Evolutionary conservation across 2,329 filamentous ascomycete genomes (phyloP), one percentile per base, ranked within the genome.

Genomic region (Didymella glomerata): DNA sequence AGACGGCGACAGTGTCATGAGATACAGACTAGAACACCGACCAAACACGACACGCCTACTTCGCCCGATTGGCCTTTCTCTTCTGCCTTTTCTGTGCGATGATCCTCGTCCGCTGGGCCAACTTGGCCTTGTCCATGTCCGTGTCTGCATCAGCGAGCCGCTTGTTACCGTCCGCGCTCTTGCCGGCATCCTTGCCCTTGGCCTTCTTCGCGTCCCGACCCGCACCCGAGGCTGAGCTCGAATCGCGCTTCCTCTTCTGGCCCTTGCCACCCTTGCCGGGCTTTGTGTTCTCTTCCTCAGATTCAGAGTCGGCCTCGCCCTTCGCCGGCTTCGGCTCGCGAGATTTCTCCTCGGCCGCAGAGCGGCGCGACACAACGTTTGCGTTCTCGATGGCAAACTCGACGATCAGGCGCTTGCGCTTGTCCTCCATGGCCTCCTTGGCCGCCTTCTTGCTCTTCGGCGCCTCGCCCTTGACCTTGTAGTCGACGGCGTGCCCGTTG

Each of bases 301-400:
- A 50, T 3, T 53, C 56, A 20, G 48, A 34, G 4, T 63, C 60
- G 55, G 57, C 60, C 52, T 64, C 55, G 25, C 64, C 49, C 63
- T 64, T 63, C 45, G 67, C 60, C 42, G 70, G 64, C 6, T 80
- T 80, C 41, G 80, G 77, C 61, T 82, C 77, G 41, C 82, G 77
- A 4, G 83, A 80, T 64, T 86, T 86, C 50, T 79, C 77, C 73
- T 92, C 89, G 48, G 81, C 81, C 61, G 88, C 86, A 61, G 83
- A 86, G 54, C 96, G 85, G 64, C 95, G 85, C 66, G 89, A 86
- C n/a, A 99, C 90, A 1, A 99, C 95, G 72, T 97, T 93, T 1
- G 92, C 93, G 70, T 99, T 99, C 79, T 99, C 95, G 75, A 99
- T 97, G 20, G 95, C 93, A 75, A 99, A 99, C 77, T 99, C 96